Conservation (phyloP, 2,329 filamentous ascomycete species). For the Trichothecium sympodiale region DNA sequence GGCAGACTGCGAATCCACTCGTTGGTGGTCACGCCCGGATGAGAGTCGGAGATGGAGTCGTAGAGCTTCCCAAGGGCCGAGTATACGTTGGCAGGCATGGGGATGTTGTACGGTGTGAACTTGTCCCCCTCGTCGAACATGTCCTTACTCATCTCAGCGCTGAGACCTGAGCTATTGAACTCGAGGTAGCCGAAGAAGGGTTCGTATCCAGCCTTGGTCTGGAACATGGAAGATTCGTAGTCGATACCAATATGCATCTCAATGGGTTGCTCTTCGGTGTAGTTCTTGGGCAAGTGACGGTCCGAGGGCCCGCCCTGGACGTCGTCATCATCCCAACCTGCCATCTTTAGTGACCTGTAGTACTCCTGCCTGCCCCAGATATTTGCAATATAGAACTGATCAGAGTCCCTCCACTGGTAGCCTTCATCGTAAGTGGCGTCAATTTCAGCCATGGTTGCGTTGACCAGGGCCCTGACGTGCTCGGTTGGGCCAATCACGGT, state of each 20-base stretch:
- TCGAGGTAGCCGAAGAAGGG: conserved; percentile 20
- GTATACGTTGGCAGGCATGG: conserved; percentile 20
- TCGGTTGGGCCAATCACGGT: conserved; percentile 29
- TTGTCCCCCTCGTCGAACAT: conserved; percentile 12
- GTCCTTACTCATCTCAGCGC: conserved; percentile 12
- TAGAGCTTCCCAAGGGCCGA: conserved; percentile 18
- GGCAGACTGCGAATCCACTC: conserved; percentile 19
- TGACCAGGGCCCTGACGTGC: neutral
- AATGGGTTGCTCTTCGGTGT: conserved; percentile 9
- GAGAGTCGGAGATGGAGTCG: conserved; percentile 15
- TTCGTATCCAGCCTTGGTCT: conserved; percentile 24
- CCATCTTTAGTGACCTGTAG: conserved; percentile 13
- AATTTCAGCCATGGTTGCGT: neutral
- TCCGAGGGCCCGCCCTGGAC: conserved; percentile 9
- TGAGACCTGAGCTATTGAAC: conserved; percentile 16
- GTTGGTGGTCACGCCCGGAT: conserved; percentile 13
- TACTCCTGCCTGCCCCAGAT: conserved; percentile 31
- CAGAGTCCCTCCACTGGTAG: conserved; percentile 22
- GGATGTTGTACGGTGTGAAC: conserved; percentile 18
- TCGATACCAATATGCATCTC: conserved; percentile 27
- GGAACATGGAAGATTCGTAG: conserved; percentile 28
- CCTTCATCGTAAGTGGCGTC: conserved; percentile 11
- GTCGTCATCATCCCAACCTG: conserved; percentile 7
- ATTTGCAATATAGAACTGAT: conserved; percentile 32
- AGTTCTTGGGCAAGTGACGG: conserved; percentile 11